Evolutionary conservation across 331 rosid species (phyloP), one percentile per base, ranked within the genome.

Genomic region (Ulmus americana): DNA sequence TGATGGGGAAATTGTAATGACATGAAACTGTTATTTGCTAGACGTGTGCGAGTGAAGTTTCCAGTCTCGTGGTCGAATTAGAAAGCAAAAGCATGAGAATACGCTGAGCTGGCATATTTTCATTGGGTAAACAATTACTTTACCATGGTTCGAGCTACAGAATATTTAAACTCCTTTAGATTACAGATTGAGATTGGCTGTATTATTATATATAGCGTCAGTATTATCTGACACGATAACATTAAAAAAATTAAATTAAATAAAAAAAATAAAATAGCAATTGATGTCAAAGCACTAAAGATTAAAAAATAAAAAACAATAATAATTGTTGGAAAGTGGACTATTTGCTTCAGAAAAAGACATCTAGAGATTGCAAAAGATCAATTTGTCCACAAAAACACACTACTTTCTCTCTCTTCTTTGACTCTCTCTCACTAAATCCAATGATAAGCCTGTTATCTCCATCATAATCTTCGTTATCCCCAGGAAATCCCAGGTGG

Each of bases 341-440:
- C 67, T 70, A 57, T 71, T 76, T 78, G 35, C 69, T 38, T 63
- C 75, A 65, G 68, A 73, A 75, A 81, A 82, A 69, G 84, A 75
- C 77, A 52, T 80, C 74, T 69, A 35, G 80, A 80, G 77, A 78
- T 78, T 80, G 79, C 84, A 71, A 80, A 69, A 28, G 67, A 65
- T 73, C 82, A 75, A 55, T 28, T n/a, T 45, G 63, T 46, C 60
- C 35, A 28, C 14, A 5, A n/a, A 18, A 22, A 10, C 13, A 15
- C 40, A 16, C 18, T 49, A n/a, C 48, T 60, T 41, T 20, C 61
- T 55, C 59, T 55, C 15, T 50, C 28, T 8, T n/a, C 7, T 28
- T 28, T 28, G 2, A 28, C 35, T 28, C 2, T 28, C 2, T 4
- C 45, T 40, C 64, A 14, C 80, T 79, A 35, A 63, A 46, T 67